Evolutionary conservation across 2,329 filamentous ascomycete species (phyloP).

Genomic region (Metarhizium guizhouense): DNA sequence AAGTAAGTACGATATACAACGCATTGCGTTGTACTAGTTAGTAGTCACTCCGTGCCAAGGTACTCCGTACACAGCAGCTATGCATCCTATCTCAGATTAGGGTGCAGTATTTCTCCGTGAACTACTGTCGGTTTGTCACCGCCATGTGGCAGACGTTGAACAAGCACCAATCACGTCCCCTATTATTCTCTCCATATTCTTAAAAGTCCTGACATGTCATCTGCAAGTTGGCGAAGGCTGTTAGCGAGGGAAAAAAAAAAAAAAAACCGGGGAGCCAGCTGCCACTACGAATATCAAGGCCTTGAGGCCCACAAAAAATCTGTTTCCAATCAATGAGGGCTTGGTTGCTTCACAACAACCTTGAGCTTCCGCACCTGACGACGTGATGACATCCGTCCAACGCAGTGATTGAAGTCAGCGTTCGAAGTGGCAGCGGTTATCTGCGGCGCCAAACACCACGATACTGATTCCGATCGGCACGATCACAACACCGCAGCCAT

Average conservation of each 20-base stretch:
- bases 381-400: not conserved
- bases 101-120: too few species aligned
- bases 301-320: not conserved
- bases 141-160: not conserved
- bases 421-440: not conserved
- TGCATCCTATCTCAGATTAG: too few species aligned
- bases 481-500: slow-evolving; percentile 10
- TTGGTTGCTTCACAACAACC: not conserved
- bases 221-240: not conserved
- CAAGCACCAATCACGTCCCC: not conserved
- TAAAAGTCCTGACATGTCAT: not conserved
- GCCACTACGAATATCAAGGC: too few species aligned
- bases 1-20: too few species aligned
- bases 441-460: not conserved
- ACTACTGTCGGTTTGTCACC: not conserved
- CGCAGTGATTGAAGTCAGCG: not conserved
- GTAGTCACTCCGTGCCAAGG: too few species aligned
- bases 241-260: too few species aligned
- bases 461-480: not conserved
- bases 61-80: too few species aligned
- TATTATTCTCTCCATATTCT: not conserved
- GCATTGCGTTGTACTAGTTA: too few species aligned
- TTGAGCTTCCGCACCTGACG: too few species aligned
- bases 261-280: too few species aligned
- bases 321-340: not conserved